phyloP scores from a whole-genome alignment of 768 basidiomycete genomes.

The Phylloporus sp. region DNA sequence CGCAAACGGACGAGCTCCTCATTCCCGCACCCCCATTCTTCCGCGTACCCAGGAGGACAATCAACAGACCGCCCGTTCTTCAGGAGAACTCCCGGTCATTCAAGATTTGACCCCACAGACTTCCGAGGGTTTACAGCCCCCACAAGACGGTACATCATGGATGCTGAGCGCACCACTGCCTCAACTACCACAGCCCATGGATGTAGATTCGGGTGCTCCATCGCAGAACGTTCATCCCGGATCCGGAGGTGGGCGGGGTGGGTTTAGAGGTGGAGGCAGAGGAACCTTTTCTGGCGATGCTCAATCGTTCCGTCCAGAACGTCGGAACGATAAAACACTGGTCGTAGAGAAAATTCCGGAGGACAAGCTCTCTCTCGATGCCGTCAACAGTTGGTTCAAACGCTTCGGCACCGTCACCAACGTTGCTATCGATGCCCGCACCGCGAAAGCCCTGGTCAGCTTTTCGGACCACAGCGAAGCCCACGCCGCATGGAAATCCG shows the following conservation, averaged over 20 bases:
- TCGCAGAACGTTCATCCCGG: conserved; percentile 17
- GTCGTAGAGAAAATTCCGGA: conserved; percentile 94
- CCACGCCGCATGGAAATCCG: conserved; percentile 83
- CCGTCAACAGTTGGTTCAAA: conserved; percentile 86
- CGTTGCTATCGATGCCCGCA: conserved; percentile 75
- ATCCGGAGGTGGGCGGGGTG: conserved; percentile 40
- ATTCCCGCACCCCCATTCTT: conserved; percentile 53
- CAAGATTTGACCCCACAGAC: conserved; percentile 71
- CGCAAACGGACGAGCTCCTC: conserved; percentile 30
- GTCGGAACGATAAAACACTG: conserved; percentile 71
- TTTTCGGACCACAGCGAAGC: conserved; percentile 83
- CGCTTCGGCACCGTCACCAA: conserved; percentile 90
- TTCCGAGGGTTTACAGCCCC: conserved; percentile 28
- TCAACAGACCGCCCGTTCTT: conserved; percentile 37
- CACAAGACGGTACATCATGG: conserved; percentile 23
- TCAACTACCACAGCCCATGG: conserved; percentile 20
- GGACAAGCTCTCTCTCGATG: conserved; percentile 69
- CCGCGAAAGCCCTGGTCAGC: conserved; percentile 79
- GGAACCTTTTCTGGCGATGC: conserved; percentile 64
- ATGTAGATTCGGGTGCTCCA: conserved; percentile 32
- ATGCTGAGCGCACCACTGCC: conserved; percentile 14
- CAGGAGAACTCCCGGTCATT: conserved; percentile 77
- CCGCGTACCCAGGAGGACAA: conserved; percentile 53
- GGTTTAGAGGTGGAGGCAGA: conserved; percentile 43
- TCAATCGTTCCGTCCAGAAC: conserved; percentile 61